These are phyloP conservation scores for Kodamaea laetipori DNA, from an alignment of 805 yeast species.

Conservation along the genomic window DNA sequence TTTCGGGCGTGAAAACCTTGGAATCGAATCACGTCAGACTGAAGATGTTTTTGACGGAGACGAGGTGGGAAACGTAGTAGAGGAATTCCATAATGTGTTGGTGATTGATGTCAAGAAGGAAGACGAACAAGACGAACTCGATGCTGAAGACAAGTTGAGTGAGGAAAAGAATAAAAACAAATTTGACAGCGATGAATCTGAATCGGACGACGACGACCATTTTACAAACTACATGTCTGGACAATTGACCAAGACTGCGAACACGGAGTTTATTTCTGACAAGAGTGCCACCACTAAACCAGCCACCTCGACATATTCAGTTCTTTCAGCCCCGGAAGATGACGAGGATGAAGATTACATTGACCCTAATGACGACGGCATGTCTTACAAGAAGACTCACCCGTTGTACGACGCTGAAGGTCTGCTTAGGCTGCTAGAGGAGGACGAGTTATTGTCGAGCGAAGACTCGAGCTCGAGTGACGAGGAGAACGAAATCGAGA, in stretches of 20 bases:
- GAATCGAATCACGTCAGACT: neutral
- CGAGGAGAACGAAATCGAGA: slow-evolving; percentile 18
- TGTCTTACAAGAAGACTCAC: slow-evolving; percentile 64
- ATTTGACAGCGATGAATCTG: slow-evolving; percentile 35
- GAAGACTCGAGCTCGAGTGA: slow-evolving; percentile 34
- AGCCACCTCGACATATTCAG: neutral
- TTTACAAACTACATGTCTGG: slow-evolving; percentile 76
- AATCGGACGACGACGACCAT: slow-evolving; percentile 52
- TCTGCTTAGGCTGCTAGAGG: slow-evolving; percentile 12
- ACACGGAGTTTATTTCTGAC: slow-evolving; percentile 24
- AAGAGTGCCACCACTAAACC: slow-evolving; percentile 15
- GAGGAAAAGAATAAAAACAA: slow-evolving; percentile 11
- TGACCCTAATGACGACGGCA: slow-evolving; percentile 83
- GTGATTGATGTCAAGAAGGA: slow-evolving; percentile 16
- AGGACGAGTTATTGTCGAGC: slow-evolving; percentile 28
- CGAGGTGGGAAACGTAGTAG: slow-evolving; percentile 6
- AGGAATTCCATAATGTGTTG: slow-evolving; percentile 10
- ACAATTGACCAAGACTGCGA: slow-evolving; percentile 60
- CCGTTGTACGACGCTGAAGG: slow-evolving; percentile 56
- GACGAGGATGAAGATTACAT: slow-evolving; percentile 61
- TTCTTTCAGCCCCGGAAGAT: slow-evolving; percentile 9
- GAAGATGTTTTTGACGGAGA: slow-evolving; percentile 14
- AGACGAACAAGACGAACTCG: slow-evolving; percentile 13
- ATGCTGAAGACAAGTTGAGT: neutral
- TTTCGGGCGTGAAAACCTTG: slow-evolving; percentile 11